Evolutionary conservation across 2,329 filamentous ascomycete species (phyloP).

Genomic region (Tolypocladium capitatum): DNA sequence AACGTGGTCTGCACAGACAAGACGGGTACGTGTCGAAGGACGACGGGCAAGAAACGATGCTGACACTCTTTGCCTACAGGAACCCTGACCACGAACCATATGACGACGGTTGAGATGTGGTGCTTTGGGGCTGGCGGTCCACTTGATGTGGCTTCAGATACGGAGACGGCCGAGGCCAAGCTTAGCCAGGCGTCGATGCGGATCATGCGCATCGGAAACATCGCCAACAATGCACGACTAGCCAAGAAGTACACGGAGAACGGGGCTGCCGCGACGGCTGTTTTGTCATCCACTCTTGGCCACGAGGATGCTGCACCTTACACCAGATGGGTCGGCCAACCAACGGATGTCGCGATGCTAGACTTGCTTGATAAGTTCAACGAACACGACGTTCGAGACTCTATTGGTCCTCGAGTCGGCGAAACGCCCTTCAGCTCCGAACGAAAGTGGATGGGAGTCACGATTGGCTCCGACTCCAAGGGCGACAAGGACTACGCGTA

Average conservation of each 20-base stretch:
- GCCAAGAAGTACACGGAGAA: slow-evolving; percentile 59
- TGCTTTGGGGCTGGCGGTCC: slow-evolving; percentile 58
- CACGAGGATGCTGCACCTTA: slow-evolving; percentile 45
- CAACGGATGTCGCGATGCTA: slow-evolving; percentile 93
- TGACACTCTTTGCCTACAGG: slow-evolving; percentile 28
- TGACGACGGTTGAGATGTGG: slow-evolving; percentile 97
- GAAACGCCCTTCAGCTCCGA: slow-evolving; percentile 96
- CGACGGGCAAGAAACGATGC: not conserved
- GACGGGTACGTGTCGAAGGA: slow-evolving; percentile 39
- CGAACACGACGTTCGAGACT: slow-evolving; percentile 81
- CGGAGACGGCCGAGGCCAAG: slow-evolving; percentile 39
- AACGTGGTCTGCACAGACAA: slow-evolving; percentile 99
- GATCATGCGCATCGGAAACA: slow-evolving; percentile 83
- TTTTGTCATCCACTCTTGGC: slow-evolving; percentile 72
- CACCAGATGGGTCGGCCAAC: slow-evolving; percentile 92
- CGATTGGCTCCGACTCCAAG: slow-evolving; percentile 51
- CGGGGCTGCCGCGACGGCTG: slow-evolving; percentile 54
- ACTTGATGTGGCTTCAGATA: slow-evolving; percentile 40
- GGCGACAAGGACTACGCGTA: slow-evolving; percentile 71
- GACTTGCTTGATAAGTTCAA: slow-evolving; percentile 84
- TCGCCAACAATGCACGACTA: slow-evolving; percentile 86
- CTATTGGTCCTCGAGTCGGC: slow-evolving; percentile 65
- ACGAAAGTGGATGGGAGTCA: slow-evolving; percentile 98
- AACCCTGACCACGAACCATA: slow-evolving; percentile 92
- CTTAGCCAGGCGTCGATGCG: slow-evolving; percentile 64